phyloP scores from a whole-genome alignment of 2,329 filamentous ascomycete species.

The Beauveria rudraprayagi region DNA sequence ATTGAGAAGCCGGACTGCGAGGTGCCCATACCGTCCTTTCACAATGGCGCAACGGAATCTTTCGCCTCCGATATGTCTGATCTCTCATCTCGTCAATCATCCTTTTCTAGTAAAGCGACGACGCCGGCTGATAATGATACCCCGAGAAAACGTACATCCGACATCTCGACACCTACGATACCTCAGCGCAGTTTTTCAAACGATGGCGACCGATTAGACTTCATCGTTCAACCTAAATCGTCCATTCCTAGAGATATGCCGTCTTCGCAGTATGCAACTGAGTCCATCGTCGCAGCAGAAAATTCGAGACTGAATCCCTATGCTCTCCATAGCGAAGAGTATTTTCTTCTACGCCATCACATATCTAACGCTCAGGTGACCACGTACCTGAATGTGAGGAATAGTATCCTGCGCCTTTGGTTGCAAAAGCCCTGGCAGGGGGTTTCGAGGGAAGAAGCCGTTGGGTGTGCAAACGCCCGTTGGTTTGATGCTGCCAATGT shows the following conservation, averaged over 20 bases:
- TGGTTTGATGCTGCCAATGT: slow-evolving; percentile 87
- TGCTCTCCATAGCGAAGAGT: slow-evolving; percentile 76
- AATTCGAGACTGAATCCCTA: slow-evolving; percentile 86
- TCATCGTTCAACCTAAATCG: slow-evolving; percentile 63
- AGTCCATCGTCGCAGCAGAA: slow-evolving; percentile 85
- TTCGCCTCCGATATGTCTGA: slow-evolving; percentile 50
- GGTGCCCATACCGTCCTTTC: background rate
- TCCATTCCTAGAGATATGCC: slow-evolving; percentile 74
- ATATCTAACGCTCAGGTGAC: slow-evolving; percentile 87
- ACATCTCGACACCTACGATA: slow-evolving; percentile 12
- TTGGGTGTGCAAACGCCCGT: slow-evolving; percentile 79
- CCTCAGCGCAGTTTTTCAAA: slow-evolving; percentile 17
- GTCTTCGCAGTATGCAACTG: slow-evolving; percentile 72
- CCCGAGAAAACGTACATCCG: slow-evolving; percentile 16
- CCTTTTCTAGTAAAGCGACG: slow-evolving; percentile 54
- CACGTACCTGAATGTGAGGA: slow-evolving; percentile 91
- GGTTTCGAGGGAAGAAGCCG: slow-evolving; percentile 75
- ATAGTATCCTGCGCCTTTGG: slow-evolving; percentile 89
- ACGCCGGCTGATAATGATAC: slow-evolving; percentile 44
- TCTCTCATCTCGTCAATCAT: slow-evolving; percentile 44
- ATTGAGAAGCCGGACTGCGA: slow-evolving; percentile 2
- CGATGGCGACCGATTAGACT: slow-evolving; percentile 31
- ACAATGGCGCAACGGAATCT: slow-evolving; percentile 28
- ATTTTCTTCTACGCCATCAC: slow-evolving; percentile 68
- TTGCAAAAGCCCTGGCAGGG: slow-evolving; percentile 74